Evolutionary conservation across 345 rosid genomes (phyloP).

Genomic region (Capsella bursapastoris): DNA sequence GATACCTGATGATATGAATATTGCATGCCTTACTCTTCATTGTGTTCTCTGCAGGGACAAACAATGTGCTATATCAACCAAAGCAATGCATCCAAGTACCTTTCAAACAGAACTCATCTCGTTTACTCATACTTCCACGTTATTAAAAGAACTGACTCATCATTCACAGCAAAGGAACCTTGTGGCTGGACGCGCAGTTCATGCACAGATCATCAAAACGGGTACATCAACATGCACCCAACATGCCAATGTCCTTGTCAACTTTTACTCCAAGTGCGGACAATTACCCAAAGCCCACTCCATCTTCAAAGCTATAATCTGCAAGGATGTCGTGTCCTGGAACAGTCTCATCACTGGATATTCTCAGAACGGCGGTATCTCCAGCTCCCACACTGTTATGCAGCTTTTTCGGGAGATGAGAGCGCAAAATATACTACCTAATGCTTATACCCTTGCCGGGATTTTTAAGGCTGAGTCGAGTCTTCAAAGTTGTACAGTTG

Average conservation of each 20-base stretch:
- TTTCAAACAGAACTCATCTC: slow-evolving; percentile 38
- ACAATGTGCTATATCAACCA: slow-evolving; percentile 21
- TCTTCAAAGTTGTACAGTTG: slow-evolving; percentile 44
- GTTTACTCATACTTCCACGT: slow-evolving; percentile 44
- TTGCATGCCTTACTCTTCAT: slow-evolving; percentile 3
- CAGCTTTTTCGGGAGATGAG: slow-evolving; percentile 71
- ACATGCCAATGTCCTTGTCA: slow-evolving; percentile 69
- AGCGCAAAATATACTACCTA: slow-evolving; percentile 61
- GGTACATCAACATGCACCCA: slow-evolving; percentile 49
- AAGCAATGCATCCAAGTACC: background rate
- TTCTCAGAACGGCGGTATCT: slow-evolving; percentile 63
- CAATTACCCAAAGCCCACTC: slow-evolving; percentile 54
- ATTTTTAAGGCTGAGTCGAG: slow-evolving; percentile 68
- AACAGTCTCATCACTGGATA: slow-evolving; percentile 81
- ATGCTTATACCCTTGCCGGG: slow-evolving; percentile 80
- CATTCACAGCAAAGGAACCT: slow-evolving; percentile 57
- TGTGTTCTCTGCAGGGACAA: slow-evolving; percentile 31
- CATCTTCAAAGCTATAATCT: slow-evolving; percentile 56
- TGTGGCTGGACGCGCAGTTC: slow-evolving; percentile 60
- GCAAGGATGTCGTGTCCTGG: slow-evolving; percentile 79
- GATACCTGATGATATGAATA: background rate
- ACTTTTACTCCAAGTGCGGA: slow-evolving; percentile 72
- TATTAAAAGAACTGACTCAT: slow-evolving; percentile 52
- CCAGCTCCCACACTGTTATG: slow-evolving; percentile 53
- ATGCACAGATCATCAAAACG: slow-evolving; percentile 57